These are phyloP conservation scores for Pestalotiopsis sp. DNA, from an alignment of 2,329 filamentous ascomycete species.

Conservation along the genomic window DNA sequence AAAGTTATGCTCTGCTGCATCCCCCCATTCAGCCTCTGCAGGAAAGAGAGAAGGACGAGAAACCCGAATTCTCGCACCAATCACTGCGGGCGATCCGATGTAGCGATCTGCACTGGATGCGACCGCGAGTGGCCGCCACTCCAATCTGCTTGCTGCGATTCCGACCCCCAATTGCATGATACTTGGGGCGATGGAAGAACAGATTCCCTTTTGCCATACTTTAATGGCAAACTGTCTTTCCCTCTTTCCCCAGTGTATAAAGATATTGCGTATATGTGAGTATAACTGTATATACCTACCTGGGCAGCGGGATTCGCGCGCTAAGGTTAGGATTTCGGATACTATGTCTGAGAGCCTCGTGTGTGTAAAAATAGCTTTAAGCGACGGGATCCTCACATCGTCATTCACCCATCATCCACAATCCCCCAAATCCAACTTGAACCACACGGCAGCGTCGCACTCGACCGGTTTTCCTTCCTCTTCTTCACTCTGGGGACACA, in stretches of 20 bases:
- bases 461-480: too few species aligned
- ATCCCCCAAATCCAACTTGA: too few species aligned
- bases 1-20: background rate
- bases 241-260: too few species aligned
- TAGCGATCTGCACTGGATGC: background rate
- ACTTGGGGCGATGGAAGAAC: too few species aligned
- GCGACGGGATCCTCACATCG: background rate
- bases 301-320: background rate
- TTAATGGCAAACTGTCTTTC: too few species aligned
- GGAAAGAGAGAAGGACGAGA: background rate
- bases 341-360: background rate
- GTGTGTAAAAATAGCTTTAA: background rate
- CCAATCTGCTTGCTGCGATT: background rate
- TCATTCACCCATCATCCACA: too few species aligned
- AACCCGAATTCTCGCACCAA: constrained; percentile 1
- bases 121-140: background rate
- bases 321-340: background rate
- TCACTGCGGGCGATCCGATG: background rate
- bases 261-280: background rate
- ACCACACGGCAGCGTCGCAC: too few species aligned
- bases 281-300: background rate
- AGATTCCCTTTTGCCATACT: too few species aligned
- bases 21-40: background rate
- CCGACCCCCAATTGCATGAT: too few species aligned
- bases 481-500: too few species aligned